A percentile compares a stretch with the other conserved stretches of the same genome.
Evolutionary conservation across 2,329 filamentous ascomycete genomes (phyloP).

Genomic region (Colletotrichum chrysophilum): DNA sequence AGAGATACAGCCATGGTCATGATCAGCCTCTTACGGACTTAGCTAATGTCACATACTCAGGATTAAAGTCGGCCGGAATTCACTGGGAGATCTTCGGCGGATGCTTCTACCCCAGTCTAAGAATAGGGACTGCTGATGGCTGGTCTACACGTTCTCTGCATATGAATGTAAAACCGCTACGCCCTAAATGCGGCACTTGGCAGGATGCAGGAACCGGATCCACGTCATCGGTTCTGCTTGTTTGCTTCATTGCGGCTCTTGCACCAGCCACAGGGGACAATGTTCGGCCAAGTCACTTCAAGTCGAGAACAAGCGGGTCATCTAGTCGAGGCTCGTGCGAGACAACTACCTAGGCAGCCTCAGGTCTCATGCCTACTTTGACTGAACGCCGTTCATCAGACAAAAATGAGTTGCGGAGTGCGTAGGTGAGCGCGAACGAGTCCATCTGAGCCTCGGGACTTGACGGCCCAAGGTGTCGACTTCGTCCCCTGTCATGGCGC

Average conservation of each 20-base stretch:
- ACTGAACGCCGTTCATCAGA: background rate
- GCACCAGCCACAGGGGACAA: background rate
- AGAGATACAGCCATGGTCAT: background rate
- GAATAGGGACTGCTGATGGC: background rate
- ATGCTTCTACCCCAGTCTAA: background rate
- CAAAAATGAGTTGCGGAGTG: background rate
- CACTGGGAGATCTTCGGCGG: background rate
- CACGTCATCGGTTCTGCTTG: background rate
- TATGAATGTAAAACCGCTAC: background rate
- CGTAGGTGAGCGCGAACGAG: background rate
- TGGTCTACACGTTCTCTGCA: background rate
- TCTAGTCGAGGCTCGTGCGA: background rate
- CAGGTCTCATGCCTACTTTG: background rate
- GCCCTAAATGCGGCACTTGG: background rate
- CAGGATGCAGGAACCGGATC: conserved; percentile 1
- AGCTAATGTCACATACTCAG: background rate
- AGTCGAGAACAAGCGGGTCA: background rate
- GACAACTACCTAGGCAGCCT: background rate
- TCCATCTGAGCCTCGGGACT: conserved; percentile 1
- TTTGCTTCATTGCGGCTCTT: background rate
- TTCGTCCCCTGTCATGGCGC: background rate
- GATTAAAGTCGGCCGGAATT: background rate
- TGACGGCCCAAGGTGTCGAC: background rate
- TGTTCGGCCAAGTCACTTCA: background rate
- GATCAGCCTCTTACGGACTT: background rate